phyloP scores from a whole-genome alignment of 1,139 yeast genomes.

The Blastobotrys malaysiensis region DNA sequence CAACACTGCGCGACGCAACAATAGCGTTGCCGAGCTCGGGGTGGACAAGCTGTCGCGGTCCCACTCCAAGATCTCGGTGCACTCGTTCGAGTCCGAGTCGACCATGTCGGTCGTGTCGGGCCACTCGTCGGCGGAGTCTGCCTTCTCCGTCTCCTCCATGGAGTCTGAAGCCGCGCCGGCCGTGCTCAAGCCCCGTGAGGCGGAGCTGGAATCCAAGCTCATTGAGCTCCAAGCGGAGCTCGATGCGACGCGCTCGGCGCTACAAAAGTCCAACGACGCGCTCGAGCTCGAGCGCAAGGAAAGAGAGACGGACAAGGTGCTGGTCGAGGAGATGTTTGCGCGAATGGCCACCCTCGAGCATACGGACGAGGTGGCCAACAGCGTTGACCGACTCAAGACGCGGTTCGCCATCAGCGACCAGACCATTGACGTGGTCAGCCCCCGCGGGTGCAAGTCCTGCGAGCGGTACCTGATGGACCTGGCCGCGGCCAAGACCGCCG shows the following conservation, averaged over 20 bases:
- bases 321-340: constrained; percentile 12
- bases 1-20: neutral
- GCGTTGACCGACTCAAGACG: constrained; percentile 6
- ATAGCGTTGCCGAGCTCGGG: neutral
- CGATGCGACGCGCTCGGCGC: constrained; percentile 14
- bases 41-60: constrained; percentile 2
- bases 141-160: neutral
- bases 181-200: neutral
- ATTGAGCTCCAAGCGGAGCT: constrained; percentile 15
- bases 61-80: constrained; percentile 8
- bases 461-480: constrained; percentile 31
- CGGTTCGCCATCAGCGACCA: constrained; percentile 10
- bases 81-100: constrained; percentile 5
- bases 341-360: neutral
- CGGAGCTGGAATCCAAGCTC: neutral
- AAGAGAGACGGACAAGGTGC: constrained; percentile 16
- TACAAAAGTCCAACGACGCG: neutral
- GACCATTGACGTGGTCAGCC: neutral
- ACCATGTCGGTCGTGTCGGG: constrained; percentile 2
- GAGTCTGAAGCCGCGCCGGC: neutral
- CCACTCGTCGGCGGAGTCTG: constrained; percentile 1
- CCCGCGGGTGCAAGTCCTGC: constrained; percentile 17
- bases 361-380: constrained; percentile 11
- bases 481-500: constrained; percentile 29
- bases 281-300: constrained; percentile 18